A percentile compares a stretch with the other conserved stretches of the same genome.
These are phyloP conservation scores for Quillaja saponaria DNA, from an alignment of 306 rosid genomes.

Conservation along the genomic window DNA sequence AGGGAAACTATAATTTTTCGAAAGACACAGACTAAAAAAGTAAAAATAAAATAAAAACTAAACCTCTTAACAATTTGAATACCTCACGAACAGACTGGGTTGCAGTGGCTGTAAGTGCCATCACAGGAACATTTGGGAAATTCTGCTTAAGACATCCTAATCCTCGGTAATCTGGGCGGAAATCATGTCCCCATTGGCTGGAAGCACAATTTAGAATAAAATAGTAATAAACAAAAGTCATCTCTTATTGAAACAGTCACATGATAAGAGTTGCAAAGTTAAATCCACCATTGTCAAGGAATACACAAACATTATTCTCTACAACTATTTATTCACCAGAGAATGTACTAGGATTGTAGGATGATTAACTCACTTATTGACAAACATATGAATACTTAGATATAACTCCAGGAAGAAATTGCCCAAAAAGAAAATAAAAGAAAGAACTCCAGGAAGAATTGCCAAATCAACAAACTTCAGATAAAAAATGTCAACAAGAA, in stretches of 20 bases:
- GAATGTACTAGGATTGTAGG: too few species aligned
- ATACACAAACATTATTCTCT: too few species aligned
- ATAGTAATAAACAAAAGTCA: slow-evolving; percentile 9
- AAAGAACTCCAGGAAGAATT: too few species aligned
- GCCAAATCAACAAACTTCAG: too few species aligned
- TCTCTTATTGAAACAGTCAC: slow-evolving; percentile 23
- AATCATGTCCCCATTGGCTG: slow-evolving; percentile 99
- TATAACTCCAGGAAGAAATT: too few species aligned
- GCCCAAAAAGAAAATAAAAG: too few species aligned
- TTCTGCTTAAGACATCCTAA: slow-evolving; percentile 82
- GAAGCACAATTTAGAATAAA: slow-evolving; percentile 25
- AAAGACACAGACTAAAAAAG: slow-evolving; percentile 12
- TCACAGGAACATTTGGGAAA: slow-evolving; percentile 79
- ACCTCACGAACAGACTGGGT: slow-evolving; percentile 85
- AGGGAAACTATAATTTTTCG: slow-evolving; percentile 3
- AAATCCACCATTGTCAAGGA: slow-evolving; percentile 13
- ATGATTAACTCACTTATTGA: too few species aligned
- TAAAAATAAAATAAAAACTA: too few species aligned
- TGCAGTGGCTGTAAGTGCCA: slow-evolving; percentile 99
- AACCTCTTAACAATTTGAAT: slow-evolving; percentile 21
- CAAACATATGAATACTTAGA: too few species aligned
- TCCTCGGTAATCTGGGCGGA: slow-evolving; percentile 92
- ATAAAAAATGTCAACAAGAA: too few species aligned
- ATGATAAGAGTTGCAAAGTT: slow-evolving; percentile 25
- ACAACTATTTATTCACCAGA: too few species aligned